Percentiles rank a stretch among this genome's conserved stretches.
Conservation (phyloP, 768 basidiomycete species). For the Termitomyces sp. region DNA sequence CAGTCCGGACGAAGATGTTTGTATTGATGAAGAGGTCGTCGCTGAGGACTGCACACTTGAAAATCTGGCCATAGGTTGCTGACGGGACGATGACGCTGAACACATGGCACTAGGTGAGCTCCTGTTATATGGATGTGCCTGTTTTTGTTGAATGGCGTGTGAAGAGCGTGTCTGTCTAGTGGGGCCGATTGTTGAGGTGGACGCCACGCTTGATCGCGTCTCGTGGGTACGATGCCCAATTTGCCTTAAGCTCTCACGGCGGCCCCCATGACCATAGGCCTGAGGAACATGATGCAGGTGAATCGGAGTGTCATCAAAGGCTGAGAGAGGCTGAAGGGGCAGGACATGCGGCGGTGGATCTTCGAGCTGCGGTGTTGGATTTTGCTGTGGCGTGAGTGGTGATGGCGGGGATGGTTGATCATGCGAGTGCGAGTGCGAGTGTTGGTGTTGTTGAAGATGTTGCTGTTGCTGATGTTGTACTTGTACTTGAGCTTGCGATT, state of each 20-base stretch:
- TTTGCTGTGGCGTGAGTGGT: slow-evolving; percentile 21
- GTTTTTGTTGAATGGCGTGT: slow-evolving; percentile 7
- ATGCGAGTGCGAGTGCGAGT: slow-evolving; percentile 19
- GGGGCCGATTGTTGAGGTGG: slow-evolving; percentile 10
- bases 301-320: slow-evolving; percentile 25
- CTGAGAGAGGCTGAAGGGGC: slow-evolving; percentile 21
- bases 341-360: slow-evolving; percentile 22
- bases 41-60: slow-evolving; percentile 15
- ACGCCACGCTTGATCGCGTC: slow-evolving; percentile 12
- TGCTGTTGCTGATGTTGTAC: slow-evolving; percentile 22
- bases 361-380: slow-evolving; percentile 24
- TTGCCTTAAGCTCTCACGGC: slow-evolving; percentile 20
- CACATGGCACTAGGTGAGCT: slow-evolving; percentile 12
- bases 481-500: slow-evolving; percentile 3
- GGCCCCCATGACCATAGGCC: slow-evolving; percentile 20
- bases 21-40: slow-evolving; percentile 18
- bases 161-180: slow-evolving; percentile 10
- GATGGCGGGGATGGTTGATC: slow-evolving; percentile 20
- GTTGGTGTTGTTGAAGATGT: slow-evolving; percentile 19
- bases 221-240: slow-evolving; percentile 17
- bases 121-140: slow-evolving; percentile 13
- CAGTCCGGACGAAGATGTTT: slow-evolving; percentile 18
- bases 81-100: slow-evolving; percentile 10
- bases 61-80: slow-evolving; percentile 20
- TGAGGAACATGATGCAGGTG: slow-evolving; percentile 22